A percentile compares a stretch with the other conserved stretches of the same genome.
These are phyloP conservation scores for Solanum sparsipilum DNA, from an alignment of 257 asterid species.

Conservation along the genomic window DNA sequence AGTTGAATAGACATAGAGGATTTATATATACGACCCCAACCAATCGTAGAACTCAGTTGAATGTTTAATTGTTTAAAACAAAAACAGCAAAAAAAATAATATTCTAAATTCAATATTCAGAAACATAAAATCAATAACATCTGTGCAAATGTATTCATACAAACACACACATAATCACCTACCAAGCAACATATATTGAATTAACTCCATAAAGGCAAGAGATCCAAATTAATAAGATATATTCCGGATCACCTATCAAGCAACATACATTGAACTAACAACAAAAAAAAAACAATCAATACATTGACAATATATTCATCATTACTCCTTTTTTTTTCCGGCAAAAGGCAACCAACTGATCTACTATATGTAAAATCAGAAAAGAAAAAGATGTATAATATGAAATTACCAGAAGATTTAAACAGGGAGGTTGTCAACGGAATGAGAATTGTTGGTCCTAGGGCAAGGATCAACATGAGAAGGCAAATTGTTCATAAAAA, in stretches of 20 bases:
- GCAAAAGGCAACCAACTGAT: background rate
- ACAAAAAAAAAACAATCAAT: background rate
- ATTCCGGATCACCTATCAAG: background rate
- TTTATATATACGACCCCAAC: background rate
- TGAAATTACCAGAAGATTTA: background rate
- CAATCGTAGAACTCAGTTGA: background rate
- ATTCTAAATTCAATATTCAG: background rate
- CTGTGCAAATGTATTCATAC: background rate
- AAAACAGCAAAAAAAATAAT: background rate
- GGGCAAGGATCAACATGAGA: conserved; percentile 33
- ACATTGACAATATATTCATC: background rate
- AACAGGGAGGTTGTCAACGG: conserved; percentile 49
- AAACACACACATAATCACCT: background rate
- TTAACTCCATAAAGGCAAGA: background rate
- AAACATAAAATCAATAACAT: background rate
- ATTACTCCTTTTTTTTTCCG: background rate
- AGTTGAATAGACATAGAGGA: background rate
- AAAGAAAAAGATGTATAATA: background rate
- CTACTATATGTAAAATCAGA: background rate
- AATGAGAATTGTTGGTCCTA: conserved; percentile 12
- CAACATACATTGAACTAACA: background rate
- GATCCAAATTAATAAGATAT: background rate
- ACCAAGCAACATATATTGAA: background rate
- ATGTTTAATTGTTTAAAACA: background rate
- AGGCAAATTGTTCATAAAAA: conserved; percentile 46